Evolutionary conservation across 345 rosid genomes (phyloP).

Genomic region (Acer saccharum): DNA sequence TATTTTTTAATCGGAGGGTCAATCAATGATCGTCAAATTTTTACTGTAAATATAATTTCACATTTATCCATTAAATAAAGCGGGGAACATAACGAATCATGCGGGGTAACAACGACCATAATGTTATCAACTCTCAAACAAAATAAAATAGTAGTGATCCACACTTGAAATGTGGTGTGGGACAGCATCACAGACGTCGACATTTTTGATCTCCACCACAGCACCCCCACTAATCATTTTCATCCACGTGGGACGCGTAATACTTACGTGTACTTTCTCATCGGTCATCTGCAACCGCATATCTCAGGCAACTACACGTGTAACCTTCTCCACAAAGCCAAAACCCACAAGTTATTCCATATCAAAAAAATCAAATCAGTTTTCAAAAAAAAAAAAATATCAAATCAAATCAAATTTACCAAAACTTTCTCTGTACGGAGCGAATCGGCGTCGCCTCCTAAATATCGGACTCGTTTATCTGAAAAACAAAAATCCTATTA

Average conservation of each 20-base stretch:
- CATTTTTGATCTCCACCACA: neutral
- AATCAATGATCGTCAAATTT: too few species aligned
- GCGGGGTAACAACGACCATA: too few species aligned
- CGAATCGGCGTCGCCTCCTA: constrained; percentile 41
- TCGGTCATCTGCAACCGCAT: neutral
- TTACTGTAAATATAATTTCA: too few species aligned
- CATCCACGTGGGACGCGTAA: neutral
- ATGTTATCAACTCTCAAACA: too few species aligned
- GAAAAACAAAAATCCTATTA: neutral
- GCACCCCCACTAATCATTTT: neutral
- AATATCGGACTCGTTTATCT: constrained; percentile 15
- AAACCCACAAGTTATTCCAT: too few species aligned
- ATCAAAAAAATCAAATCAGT: neutral
- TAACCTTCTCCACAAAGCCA: neutral
- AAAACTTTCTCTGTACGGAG: constrained; percentile 34
- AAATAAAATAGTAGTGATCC: too few species aligned
- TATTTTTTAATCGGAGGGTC: too few species aligned
- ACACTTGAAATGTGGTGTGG: too few species aligned
- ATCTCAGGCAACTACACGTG: constrained; percentile 19
- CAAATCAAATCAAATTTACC: neutral
- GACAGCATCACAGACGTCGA: neutral
- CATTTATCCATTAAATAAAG: too few species aligned
- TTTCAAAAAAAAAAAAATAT: too few species aligned
- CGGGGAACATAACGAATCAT: too few species aligned
- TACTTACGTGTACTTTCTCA: neutral